Evolutionary conservation across 768 basidiomycete genomes (phyloP).

Genomic region (Russula ochroleuca): DNA sequence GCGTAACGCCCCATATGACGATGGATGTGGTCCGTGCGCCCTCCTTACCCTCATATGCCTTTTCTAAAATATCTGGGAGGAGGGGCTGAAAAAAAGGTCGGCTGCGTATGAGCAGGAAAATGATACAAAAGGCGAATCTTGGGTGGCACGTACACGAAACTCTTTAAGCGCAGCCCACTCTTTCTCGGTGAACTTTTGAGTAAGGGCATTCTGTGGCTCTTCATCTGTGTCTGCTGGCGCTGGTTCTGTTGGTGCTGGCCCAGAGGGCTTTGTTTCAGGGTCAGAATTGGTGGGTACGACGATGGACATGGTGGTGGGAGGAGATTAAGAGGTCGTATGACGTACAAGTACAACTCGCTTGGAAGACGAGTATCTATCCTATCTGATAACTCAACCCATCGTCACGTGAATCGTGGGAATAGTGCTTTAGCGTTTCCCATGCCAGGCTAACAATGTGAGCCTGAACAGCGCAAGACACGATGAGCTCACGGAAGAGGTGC

Average conservation of each 20-base stretch:
- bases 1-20: slow-evolving; percentile 64
- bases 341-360: no score
- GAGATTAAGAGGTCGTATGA: neutral
- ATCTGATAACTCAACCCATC: slow-evolving; percentile 13
- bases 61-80: slow-evolving; percentile 51
- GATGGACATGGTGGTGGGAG: slow-evolving; percentile 18
- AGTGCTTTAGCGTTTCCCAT: no score
- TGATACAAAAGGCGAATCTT: neutral
- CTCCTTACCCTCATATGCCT: slow-evolving; percentile 57
- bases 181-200: slow-evolving; percentile 60
- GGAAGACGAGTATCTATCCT: neutral
- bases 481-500: slow-evolving; percentile 56
- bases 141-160: slow-evolving; percentile 52
- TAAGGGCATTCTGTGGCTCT: slow-evolving; percentile 69
- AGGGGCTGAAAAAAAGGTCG: slow-evolving; percentile 28
- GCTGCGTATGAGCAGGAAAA: neutral
- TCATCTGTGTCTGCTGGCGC: slow-evolving; percentile 17
- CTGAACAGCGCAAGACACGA: slow-evolving; percentile 26
- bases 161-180: slow-evolving; percentile 69
- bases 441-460: no score
- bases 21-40: slow-evolving; percentile 50
- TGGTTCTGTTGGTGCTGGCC: slow-evolving; percentile 8
- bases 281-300: slow-evolving; percentile 7
- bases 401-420: slow-evolving; percentile 6
- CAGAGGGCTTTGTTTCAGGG: slow-evolving; percentile 16